These are phyloP conservation scores for Thelephora terrestris DNA, from an alignment of 1,284 basidiomycete species.

Conservation along the genomic window DNA sequence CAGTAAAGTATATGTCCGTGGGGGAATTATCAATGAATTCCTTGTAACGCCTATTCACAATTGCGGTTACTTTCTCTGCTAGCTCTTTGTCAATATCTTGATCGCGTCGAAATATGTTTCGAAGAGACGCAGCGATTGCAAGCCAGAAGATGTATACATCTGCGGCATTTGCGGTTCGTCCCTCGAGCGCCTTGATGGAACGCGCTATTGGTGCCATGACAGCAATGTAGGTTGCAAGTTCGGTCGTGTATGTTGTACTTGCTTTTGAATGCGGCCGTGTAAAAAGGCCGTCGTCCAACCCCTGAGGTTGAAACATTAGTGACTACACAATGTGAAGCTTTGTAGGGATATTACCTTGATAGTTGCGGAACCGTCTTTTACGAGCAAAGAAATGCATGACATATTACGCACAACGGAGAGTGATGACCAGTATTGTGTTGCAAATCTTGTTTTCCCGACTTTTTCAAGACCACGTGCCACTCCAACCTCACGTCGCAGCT, in stretches of 20 bases:
- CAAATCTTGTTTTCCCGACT: neutral
- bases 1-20: neutral
- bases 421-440: too few relatives aligned
- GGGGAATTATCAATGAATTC: neutral
- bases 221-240: neutral
- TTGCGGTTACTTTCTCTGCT: neutral
- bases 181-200: slow-evolving; percentile 20
- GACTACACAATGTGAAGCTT: too few relatives aligned
- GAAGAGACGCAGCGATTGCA: slow-evolving; percentile 14
- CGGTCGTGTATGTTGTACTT: neutral
- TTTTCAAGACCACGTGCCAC: too few relatives aligned
- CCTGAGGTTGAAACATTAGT: too few relatives aligned
- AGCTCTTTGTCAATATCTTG: neutral
- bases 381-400: too few relatives aligned
- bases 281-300: too few relatives aligned
- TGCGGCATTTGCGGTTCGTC: slow-evolving; percentile 15
- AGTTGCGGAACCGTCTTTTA: too few relatives aligned
- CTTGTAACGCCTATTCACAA: neutral
- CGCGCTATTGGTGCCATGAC: neutral
- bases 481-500: too few relatives aligned
- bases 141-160: slow-evolving; percentile 25
- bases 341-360: too few relatives aligned
- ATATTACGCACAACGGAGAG: too few relatives aligned
- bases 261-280: too few relatives aligned
- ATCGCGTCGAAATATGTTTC: slow-evolving; percentile 10